A percentile compares a stretch with the other conserved stretches of the same genome.
These are phyloP conservation scores for Colletotrichum liriopes DNA, from an alignment of 2,329 filamentous ascomycete genomes.

Conservation along the genomic window DNA sequence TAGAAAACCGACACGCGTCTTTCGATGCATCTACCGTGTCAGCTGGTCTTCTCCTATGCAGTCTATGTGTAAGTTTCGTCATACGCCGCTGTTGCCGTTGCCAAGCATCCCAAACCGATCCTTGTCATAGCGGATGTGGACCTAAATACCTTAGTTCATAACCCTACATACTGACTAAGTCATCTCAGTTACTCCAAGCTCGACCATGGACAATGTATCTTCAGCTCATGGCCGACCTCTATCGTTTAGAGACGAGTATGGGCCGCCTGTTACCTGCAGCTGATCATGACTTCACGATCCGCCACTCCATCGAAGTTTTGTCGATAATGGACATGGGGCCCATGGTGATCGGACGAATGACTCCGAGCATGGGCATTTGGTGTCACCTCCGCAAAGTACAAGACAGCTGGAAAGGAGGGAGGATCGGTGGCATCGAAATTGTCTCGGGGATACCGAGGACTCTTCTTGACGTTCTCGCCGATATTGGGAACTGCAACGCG, in stretches of 20 bases:
- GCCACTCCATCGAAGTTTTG: constrained; percentile 41
- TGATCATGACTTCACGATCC: constrained; percentile 22
- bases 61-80: constrained; percentile 26
- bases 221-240: constrained; percentile 41
- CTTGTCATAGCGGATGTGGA: neutral
- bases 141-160: neutral
- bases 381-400: constrained; percentile 30
- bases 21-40: constrained; percentile 35
- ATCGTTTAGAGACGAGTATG: constrained; percentile 27
- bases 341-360: constrained; percentile 39
- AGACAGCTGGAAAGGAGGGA: constrained; percentile 35
- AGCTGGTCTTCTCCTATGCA: constrained; percentile 40
- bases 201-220: constrained; percentile 40
- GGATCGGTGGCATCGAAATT: constrained; percentile 48
- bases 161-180: neutral
- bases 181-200: constrained; percentile 29
- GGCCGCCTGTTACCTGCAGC: constrained; percentile 10
- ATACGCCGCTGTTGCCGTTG: no score
- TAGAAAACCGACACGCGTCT: constrained; percentile 30
- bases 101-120: neutral
- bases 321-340: constrained; percentile 43
- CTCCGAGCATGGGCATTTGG: constrained; percentile 41
- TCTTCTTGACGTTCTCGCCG: constrained; percentile 48
- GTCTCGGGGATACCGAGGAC: constrained; percentile 48
- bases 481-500: constrained; percentile 34